Conservation (phyloP, 208 protist species). For the Crithidia bombi region DNA sequence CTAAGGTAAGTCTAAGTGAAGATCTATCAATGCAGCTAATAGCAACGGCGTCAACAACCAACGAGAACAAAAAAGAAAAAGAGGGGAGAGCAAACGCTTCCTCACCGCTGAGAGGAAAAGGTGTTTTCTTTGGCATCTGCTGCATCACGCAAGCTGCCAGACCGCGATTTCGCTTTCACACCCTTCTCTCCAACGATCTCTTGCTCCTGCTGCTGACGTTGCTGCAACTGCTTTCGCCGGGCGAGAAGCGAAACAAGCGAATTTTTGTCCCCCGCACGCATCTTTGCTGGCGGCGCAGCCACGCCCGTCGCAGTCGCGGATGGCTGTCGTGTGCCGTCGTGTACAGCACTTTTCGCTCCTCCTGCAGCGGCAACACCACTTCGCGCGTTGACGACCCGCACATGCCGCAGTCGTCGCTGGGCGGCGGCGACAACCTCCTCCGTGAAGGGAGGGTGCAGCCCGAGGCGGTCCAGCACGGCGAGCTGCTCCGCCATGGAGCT, state of each 20-base stretch:
- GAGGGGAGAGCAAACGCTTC: background rate
- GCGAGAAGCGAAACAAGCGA: conserved; percentile 1
- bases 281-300: background rate
- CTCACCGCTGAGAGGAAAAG: background rate
- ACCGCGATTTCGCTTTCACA: background rate
- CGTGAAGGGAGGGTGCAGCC: conserved; percentile 53
- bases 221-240: conserved; percentile 13
- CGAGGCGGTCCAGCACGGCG: conserved; percentile 68
- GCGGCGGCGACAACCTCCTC: conserved; percentile 25
- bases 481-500: conserved; percentile 56
- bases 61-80: background rate
- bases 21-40: too few relatives aligned
- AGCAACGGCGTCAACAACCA: conserved; percentile 8
- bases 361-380: background rate
- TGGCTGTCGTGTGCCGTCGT: too few relatives aligned
- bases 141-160: background rate
- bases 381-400: conserved; percentile 11
- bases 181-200: background rate
- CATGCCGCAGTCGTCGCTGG: conserved; percentile 26
- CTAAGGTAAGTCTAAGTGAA: too few relatives aligned
- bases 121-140: conserved; percentile 5
- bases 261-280: conserved; percentile 8
- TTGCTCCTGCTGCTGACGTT: conserved; percentile 12
- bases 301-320: background rate
- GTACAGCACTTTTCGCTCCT: too few relatives aligned